These are phyloP conservation scores for Gremmenia infestans DNA, from an alignment of 2,329 filamentous ascomycete species.

Conservation along the genomic window DNA sequence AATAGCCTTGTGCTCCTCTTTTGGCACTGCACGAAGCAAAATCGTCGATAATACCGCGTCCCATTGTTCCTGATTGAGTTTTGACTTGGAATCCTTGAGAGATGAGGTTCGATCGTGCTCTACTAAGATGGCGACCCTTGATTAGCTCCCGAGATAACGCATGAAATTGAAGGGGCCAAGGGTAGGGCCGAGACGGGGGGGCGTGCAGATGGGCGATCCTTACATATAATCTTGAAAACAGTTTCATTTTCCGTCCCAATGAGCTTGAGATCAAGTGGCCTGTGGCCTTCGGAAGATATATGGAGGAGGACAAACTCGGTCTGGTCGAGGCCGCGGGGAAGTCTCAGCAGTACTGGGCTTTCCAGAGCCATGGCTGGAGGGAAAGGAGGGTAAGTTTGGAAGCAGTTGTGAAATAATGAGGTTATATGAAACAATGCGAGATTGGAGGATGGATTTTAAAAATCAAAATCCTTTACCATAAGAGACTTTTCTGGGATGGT, in stretches of 20 bases:
- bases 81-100: constrained; percentile 48
- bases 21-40: constrained; percentile 42
- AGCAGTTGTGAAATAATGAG: not conserved
- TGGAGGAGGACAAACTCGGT: constrained; percentile 56
- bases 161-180: constrained; percentile 23
- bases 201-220: constrained; percentile 16
- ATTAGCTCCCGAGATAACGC: constrained; percentile 27
- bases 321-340: constrained; percentile 53
- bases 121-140: constrained; percentile 37
- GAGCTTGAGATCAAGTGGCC: constrained; percentile 58
- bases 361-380: constrained; percentile 15
- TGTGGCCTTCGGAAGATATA: constrained; percentile 45
- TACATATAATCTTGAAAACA: constrained; percentile 26
- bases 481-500: not conserved
- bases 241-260: constrained; percentile 54
- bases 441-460: constrained; percentile 1
- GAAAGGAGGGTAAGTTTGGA: not conserved
- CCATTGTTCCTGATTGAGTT: constrained; percentile 62
- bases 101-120: constrained; percentile 50
- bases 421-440: constrained; percentile 7
- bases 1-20: constrained; percentile 42
- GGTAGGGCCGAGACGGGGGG: constrained; percentile 18
- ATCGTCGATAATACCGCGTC: constrained; percentile 52
- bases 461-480: not conserved
- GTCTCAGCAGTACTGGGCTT: constrained; percentile 43